Evolutionary conservation across 228 moss, liverwort and hornwort genomes (phyloP).

Genomic region (Sphagnum fallax): DNA sequence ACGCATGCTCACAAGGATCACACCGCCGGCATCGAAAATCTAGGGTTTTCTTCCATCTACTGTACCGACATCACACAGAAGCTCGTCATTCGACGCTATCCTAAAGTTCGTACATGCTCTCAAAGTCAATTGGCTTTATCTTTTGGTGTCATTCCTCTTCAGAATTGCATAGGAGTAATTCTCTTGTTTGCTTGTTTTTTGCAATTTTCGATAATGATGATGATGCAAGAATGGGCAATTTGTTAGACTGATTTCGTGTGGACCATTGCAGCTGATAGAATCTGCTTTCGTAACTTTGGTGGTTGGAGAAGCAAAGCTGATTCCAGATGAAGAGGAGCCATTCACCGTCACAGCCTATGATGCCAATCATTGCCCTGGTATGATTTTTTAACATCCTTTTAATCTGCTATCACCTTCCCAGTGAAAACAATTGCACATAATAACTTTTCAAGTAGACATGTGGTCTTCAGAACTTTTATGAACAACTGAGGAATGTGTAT

Average conservation of each 20-base stretch:
- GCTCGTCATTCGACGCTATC: conserved; percentile 53
- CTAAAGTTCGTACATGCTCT: conserved; percentile 27
- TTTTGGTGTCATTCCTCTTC: background rate
- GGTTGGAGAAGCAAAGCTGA: conserved; percentile 42
- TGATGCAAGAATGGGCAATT: background rate
- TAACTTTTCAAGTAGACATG: no score
- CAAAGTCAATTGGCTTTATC: background rate
- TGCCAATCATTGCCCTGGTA: conserved; percentile 85
- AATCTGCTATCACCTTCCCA: no score
- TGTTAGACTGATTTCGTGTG: background rate
- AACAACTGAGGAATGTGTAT: no score
- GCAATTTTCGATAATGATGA: background rate
- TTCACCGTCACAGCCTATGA: conserved; percentile 71
- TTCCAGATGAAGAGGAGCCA: conserved; percentile 38
- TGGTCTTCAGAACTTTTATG: no score
- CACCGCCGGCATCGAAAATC: conserved; percentile 48
- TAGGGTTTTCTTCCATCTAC: conserved; percentile 40
- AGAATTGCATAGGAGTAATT: no score
- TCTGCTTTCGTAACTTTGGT: conserved; percentile 45
- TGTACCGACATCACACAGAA: conserved; percentile 46
- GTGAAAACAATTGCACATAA: no score
- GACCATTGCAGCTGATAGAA: conserved; percentile 28
- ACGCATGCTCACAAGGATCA: conserved; percentile 91
- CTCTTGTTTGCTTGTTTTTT: background rate
- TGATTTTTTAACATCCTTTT: background rate